A percentile compares a stretch with the other conserved stretches of the same genome.
Evolutionary conservation across 2,329 filamentous ascomycete species (phyloP).

Genomic region (Hypomyces perniciosus): DNA sequence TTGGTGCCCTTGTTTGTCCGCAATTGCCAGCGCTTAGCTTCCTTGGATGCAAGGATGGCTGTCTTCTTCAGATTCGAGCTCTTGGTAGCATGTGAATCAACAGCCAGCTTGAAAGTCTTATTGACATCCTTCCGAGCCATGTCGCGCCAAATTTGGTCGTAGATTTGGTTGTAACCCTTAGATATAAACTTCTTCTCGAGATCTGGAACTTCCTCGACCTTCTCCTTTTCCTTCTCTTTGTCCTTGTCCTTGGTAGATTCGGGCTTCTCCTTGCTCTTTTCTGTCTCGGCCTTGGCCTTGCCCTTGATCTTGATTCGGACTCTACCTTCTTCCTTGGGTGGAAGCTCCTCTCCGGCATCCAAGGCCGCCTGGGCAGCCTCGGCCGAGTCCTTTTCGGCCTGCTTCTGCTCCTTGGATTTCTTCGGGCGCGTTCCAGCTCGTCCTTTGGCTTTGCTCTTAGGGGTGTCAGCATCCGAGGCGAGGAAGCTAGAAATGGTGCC

Average conservation of each 20-base stretch:
- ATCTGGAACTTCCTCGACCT: constrained; percentile 44
- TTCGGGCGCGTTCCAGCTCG: constrained; percentile 66
- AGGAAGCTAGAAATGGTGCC: constrained; percentile 83
- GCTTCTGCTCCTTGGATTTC: constrained; percentile 85
- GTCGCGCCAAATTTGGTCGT: constrained; percentile 95
- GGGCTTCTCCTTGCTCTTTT: constrained; percentile 31
- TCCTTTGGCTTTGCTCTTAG: constrained; percentile 45
- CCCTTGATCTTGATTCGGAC: constrained; percentile 59
- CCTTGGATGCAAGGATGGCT: constrained; percentile 91
- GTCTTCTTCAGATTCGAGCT: constrained; percentile 97
- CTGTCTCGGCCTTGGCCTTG: constrained; percentile 38
- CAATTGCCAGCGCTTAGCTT: constrained; percentile 94
- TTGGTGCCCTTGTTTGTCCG: constrained; percentile 98
- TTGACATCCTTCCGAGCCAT: constrained; percentile 88
- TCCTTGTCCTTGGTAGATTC: constrained; percentile 44
- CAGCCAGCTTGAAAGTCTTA: constrained; percentile 85
- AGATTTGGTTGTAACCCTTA: constrained; percentile 93
- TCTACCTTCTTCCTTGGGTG: constrained; percentile 51
- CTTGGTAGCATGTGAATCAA: constrained; percentile 78
- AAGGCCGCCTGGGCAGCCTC: constrained; percentile 81
- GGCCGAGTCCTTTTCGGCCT: constrained; percentile 74
- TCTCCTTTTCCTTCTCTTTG: constrained; percentile 47
- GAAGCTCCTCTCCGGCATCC: constrained; percentile 69
- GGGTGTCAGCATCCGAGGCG: constrained; percentile 52
- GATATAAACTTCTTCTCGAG: constrained; percentile 68